phyloP scores from a whole-genome alignment of 176 grass and related monocot genomes.

The bread wheat (Triticum aestivum) region DNA sequence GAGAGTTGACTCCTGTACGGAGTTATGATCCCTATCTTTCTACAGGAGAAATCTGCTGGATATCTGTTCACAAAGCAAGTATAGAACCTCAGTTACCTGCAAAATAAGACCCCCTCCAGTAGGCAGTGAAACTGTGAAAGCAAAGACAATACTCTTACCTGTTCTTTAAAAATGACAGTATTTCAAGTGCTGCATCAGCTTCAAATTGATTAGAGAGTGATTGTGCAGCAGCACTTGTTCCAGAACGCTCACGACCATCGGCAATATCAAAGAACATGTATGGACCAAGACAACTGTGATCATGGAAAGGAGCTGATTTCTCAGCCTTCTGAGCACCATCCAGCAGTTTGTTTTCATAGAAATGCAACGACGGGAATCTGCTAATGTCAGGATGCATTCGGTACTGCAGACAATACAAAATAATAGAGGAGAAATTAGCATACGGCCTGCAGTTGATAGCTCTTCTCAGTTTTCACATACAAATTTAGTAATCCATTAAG shows the following conservation, averaged over 20 bases:
- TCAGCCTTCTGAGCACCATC: constrained; percentile 63
- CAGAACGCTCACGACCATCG: constrained; percentile 68
- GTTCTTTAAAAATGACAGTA: constrained; percentile 72
- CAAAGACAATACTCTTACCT: constrained; percentile 48
- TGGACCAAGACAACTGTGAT: constrained; percentile 66
- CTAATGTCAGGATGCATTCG: constrained; percentile 98
- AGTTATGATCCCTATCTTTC: constrained; percentile 90
- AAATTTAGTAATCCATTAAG: constrained; percentile 10
- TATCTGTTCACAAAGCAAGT: constrained; percentile 62
- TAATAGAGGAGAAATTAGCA: constrained; percentile 27
- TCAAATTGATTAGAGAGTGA: constrained; percentile 88
- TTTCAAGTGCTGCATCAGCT: constrained; percentile 69
- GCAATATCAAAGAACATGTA: constrained; percentile 98
- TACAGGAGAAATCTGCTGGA: constrained; percentile 60
- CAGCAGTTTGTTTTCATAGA: constrained; percentile 91
- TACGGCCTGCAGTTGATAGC: not conserved
- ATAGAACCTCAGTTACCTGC: constrained; percentile 24
- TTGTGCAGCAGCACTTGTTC: constrained; percentile 68
- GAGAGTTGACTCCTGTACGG: constrained; percentile 94
- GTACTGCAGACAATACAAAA: constrained; percentile 58
- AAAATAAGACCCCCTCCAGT: not conserved
- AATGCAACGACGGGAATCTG: constrained; percentile 92
- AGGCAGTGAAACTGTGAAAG: not conserved
- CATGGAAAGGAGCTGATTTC: constrained; percentile 77
- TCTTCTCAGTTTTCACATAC: not conserved